Base-by-base conservation (phyloP, 257 asterid genomes). In the Fraxinus anomala region DNA sequence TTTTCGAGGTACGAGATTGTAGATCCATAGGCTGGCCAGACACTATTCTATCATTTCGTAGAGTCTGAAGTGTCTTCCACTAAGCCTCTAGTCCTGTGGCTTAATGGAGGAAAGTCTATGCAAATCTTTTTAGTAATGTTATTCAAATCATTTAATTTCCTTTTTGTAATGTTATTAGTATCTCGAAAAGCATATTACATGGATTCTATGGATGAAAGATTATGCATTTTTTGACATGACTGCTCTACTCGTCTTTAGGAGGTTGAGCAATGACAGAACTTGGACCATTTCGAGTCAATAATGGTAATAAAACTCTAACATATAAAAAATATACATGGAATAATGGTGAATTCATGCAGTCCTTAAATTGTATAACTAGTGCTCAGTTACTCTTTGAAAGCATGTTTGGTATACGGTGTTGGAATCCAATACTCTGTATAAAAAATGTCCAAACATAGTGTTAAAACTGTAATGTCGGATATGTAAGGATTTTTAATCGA, bases 181-280 rank as follows among this genome's bases (percentile, higher is more conserved):
- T 36, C 40, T 39, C 6, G 26, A 68, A 37, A 37, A 37, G 42
- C 42, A 37, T 37, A 37, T 28, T 28, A 28, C 2, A 1, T 37
- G 12, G 42, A 37, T 37, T 37, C 42, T 7, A 68, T 28, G 73
- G 73, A 68, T 19, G 73, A 28, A 68, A 10, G 14, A 40, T 40
- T 40, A 9, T 36, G 26, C 47, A 40, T 21, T 3, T 21, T 30
- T 68, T 68, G 36, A 70, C 63, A 81, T 81, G 86, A 13, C 88
- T 86, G 7, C 83, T 84, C 0, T 82, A 86, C 67, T 82, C 83
- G 68, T 85, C 86, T 17, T 26, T 85, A 0, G 89, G 82, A 3
- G 37, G 23, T 61, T 86, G 86, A n/a, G 85, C 77, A 5, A 77
- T 85, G 85, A 39, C 0, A 1, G 82, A 82, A 80, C 78, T 80